Evolutionary conservation across 768 basidiomycete genomes (phyloP), one percentile per base, ranked within the genome.

Genomic region (Hortiboletus campestris): DNA sequence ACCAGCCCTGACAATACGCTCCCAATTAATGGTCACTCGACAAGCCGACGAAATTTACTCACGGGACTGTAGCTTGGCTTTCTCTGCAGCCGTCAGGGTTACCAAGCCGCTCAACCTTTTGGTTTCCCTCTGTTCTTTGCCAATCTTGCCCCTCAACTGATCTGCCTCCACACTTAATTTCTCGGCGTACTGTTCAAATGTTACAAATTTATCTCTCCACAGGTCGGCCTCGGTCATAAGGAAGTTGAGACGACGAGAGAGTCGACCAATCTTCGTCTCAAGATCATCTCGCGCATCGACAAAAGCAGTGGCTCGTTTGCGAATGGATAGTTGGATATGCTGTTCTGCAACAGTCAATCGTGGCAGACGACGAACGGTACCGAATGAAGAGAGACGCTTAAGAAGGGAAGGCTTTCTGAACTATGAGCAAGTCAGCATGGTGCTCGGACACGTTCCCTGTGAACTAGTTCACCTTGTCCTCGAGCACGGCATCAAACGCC

Each of bases 111-210:
- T 88, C 57, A 97, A 72, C 49, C 94, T 76, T 74, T 86, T 91
- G 29, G 91, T 91, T 75, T 96, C 94, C 56, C 85, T 78, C 68
- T 93, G 90, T 72, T 96, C 94, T 74, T 88, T 89, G 70, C 91
- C 91, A 68, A 96, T 94, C 77, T 92, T 94, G 29, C 82, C 71
- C 60, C 92, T 80, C 61, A 97, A 76, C 55, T 96, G 91, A 32
- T 82, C 84, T 36, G 94, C 93, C 72, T 97, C 94, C 17, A 78
- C 80, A 63, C 89, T 91, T 31, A 97, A 80, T 66, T 89, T 88
- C 76, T 95, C 94, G 9, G 94, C 94, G 67, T 95, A 94, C 70
- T 88, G 86, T 70, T 97, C 94, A 62, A 97, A 96, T 14, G 89
- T 88, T 48, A 94, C 89, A 63, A 96, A 96, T 67, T 94, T 95